Evolutionary conservation across 257 asterid genomes (phyloP).

Genomic region (Jacaranda copaia): DNA sequence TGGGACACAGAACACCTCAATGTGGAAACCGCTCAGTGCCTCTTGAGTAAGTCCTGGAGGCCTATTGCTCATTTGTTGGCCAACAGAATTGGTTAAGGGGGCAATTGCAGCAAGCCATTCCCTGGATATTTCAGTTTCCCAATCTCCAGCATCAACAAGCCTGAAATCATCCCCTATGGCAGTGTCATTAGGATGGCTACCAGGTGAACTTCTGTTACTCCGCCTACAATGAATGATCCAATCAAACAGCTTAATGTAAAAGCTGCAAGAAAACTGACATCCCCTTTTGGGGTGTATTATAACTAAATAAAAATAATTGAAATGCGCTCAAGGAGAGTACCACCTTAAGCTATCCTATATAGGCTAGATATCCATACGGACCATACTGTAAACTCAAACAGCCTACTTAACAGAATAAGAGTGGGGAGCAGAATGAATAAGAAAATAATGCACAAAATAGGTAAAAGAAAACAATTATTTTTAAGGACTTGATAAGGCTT

Average conservation of each 20-base stretch:
- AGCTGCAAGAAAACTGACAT: neutral
- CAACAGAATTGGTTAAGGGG: conserved; percentile 40
- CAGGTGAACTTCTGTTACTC: conserved; percentile 47
- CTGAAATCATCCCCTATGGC: conserved; percentile 56
- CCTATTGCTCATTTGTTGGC: conserved; percentile 50
- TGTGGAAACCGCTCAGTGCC: conserved; percentile 54
- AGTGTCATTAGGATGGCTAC: conserved; percentile 44
- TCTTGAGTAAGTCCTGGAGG: conserved; percentile 78
- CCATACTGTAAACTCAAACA: conserved; percentile 19
- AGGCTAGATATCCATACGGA: neutral
- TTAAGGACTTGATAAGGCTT: conserved; percentile 1
- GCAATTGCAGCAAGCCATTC: conserved; percentile 48
- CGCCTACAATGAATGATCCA: conserved; percentile 39
- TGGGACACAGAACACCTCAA: conserved; percentile 47
- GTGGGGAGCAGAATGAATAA: neutral
- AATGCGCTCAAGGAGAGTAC: conserved; percentile 10
- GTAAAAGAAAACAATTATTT: neutral
- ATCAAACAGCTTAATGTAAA: conserved; percentile 9
- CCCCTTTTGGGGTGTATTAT: neutral
- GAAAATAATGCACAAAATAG: neutral
- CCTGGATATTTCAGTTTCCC: conserved; percentile 65
- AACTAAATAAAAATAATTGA: neutral
- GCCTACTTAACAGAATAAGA: conserved; percentile 5
- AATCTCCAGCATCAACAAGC: conserved; percentile 62
- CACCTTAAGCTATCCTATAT: neutral